Conservation (phyloP, 1,284 basidiomycete genomes). For the Cystobasidiaceae sp. region DNA sequence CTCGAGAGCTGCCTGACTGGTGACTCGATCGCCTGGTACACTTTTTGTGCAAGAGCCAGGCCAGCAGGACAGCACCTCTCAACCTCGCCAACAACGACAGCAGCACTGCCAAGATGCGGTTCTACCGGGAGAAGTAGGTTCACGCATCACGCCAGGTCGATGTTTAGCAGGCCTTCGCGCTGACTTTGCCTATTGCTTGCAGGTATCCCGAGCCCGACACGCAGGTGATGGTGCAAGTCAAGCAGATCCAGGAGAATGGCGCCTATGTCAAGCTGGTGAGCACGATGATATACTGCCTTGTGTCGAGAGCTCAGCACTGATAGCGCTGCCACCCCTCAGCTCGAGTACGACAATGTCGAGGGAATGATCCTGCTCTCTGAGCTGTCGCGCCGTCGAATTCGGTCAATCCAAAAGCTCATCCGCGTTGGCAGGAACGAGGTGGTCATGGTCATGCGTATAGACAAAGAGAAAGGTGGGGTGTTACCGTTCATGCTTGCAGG, state of each 20-base stretch:
- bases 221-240: conserved; percentile 98
- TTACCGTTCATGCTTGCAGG: not conserved
- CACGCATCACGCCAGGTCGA: too few relatives aligned
- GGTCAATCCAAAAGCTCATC: conserved; percentile 97
- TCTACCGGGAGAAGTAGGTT: conserved; percentile 72
- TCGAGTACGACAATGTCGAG: conserved; percentile 98
- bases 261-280: conserved; percentile 95
- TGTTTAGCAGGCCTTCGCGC: not conserved
- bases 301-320: too few relatives aligned
- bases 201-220: conserved; percentile 70
- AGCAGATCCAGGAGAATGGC: conserved; percentile 99
- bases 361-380: conserved; percentile 99
- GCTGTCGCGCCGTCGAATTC: conserved; percentile 90
- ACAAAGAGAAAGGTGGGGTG: conserved; percentile 91
- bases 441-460: conserved; percentile 94
- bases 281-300: too few relatives aligned
- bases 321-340: conserved; percentile 52
- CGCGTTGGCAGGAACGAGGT: conserved; percentile 97
- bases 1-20: too few relatives aligned
- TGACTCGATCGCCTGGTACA: too few relatives aligned
- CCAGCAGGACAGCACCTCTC: not conserved
- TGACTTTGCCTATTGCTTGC: not conserved
- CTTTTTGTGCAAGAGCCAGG: not conserved
- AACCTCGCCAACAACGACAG: not conserved
- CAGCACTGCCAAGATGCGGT: conserved; percentile 57